phyloP scores from a whole-genome alignment of 2,329 filamentous ascomycete genomes.

The Aspergillus fumigatiaffinis region DNA sequence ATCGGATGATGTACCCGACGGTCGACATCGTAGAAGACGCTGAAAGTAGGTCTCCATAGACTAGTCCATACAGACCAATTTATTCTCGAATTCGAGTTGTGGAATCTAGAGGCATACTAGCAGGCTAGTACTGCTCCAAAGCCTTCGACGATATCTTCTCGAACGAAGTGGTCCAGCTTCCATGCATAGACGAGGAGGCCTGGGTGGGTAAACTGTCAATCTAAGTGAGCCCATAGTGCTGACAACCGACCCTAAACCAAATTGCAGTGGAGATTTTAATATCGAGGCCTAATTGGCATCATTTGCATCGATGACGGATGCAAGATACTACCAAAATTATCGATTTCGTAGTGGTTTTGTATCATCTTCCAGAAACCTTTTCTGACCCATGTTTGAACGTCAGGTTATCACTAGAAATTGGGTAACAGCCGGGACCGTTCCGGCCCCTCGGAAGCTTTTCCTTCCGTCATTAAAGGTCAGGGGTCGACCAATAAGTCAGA shows the following conservation, averaged over 20 bases:
- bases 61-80: background rate
- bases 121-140: background rate
- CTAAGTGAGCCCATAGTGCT: background rate
- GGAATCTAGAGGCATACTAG: background rate
- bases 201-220: conserved; percentile 1
- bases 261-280: background rate
- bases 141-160: conserved; percentile 7
- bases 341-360: background rate
- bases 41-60: background rate
- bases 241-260: background rate
- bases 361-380: background rate
- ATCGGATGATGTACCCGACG: background rate
- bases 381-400: background rate
- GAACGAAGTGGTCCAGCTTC: conserved; percentile 6
- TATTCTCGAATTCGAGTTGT: background rate
- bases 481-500: conserved; percentile 5
- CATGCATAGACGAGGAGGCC: conserved; percentile 6
- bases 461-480: background rate
- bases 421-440: background rate
- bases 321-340: background rate
- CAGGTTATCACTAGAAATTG: background rate
- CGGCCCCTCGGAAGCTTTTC: background rate
- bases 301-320: background rate
- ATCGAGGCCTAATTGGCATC: background rate
- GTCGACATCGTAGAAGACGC: background rate